phyloP scores from a whole-genome alignment of 1,284 basidiomycete genomes.

The Chiua sp. region DNA sequence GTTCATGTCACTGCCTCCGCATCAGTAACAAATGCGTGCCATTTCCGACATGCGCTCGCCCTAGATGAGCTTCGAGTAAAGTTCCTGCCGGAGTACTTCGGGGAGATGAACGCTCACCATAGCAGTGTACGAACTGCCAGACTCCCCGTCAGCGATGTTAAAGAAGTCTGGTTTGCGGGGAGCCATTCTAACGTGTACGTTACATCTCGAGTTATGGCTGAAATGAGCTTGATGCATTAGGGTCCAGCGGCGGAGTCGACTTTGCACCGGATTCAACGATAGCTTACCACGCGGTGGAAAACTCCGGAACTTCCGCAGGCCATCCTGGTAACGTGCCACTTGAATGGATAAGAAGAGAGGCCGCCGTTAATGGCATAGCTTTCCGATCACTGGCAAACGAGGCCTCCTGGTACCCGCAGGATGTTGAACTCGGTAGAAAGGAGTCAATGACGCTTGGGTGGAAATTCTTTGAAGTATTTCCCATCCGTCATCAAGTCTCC shows the following conservation, averaged over 20 bases:
- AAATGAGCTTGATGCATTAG: background rate
- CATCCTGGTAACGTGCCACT: conserved; percentile 25
- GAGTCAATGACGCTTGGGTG: conserved; percentile 8
- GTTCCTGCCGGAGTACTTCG: conserved; percentile 43
- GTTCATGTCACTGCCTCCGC: conserved; percentile 19
- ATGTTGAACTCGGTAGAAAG: conserved; percentile 8
- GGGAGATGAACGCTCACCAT: conserved; percentile 29
- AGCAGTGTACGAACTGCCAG: conserved; percentile 4
- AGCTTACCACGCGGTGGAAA: background rate
- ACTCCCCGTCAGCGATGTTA: conserved; percentile 8
- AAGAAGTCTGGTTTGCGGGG: conserved; percentile 11
- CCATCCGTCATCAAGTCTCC: conserved; percentile 23
- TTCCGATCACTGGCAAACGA: background rate
- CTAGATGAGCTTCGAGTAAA: conserved; percentile 44
- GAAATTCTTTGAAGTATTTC: conserved; percentile 19
- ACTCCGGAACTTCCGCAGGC: background rate
- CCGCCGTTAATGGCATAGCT: background rate
- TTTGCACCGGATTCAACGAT: background rate
- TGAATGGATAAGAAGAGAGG: conserved; percentile 20
- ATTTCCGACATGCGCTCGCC: conserved; percentile 44
- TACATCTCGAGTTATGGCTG: background rate
- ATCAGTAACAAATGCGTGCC: conserved; percentile 29
- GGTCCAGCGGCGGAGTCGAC: background rate
- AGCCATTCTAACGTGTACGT: background rate
- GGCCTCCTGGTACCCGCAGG: conserved; percentile 5